These are phyloP conservation scores for Candida piceae DNA, from an alignment of 805 yeast species.

Conservation along the genomic window DNA sequence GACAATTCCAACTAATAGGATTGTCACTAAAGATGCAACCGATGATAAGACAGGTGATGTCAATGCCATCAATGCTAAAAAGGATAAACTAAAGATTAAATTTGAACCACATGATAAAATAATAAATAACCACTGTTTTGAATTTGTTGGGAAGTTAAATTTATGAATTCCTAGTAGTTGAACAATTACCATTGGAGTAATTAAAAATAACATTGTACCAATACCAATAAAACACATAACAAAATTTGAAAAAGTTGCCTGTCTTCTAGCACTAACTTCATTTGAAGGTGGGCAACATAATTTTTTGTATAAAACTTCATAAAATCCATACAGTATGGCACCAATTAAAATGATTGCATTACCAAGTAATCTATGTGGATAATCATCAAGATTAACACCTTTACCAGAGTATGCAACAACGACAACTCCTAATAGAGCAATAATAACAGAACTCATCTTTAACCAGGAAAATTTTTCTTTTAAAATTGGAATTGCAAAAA, in stretches of 20 bases:
- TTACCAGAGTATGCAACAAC: constrained; percentile 67
- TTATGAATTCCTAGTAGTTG: constrained; percentile 53
- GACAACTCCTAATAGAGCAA: constrained; percentile 72
- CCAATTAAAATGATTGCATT: constrained; percentile 68
- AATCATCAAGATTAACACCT: constrained; percentile 20
- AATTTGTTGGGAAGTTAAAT: constrained; percentile 46
- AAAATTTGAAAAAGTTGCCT: constrained; percentile 76
- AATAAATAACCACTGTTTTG: constrained; percentile 40
- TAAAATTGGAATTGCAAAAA: constrained; percentile 73
- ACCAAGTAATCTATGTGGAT: constrained; percentile 63
- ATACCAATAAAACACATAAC: constrained; percentile 65
- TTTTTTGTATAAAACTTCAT: constrained; percentile 79
- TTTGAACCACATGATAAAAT: constrained; percentile 55
- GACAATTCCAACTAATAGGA: constrained; percentile 69
- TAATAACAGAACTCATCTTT: constrained; percentile 61
- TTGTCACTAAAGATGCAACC: constrained; percentile 58
- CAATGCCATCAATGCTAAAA: constrained; percentile 72
- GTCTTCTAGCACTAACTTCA: constrained; percentile 56
- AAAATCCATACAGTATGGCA: constrained; percentile 72
- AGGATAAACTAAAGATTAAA: constrained; percentile 63
- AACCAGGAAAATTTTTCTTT: constrained; percentile 58
- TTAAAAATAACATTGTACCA: constrained; percentile 45
- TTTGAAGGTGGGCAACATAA: constrained; percentile 68
- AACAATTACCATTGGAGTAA: constrained; percentile 42
- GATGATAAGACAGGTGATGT: constrained; percentile 82